Base-by-base conservation (phyloP, 257 asterid species). In the Penstemon barbatus region DNA sequence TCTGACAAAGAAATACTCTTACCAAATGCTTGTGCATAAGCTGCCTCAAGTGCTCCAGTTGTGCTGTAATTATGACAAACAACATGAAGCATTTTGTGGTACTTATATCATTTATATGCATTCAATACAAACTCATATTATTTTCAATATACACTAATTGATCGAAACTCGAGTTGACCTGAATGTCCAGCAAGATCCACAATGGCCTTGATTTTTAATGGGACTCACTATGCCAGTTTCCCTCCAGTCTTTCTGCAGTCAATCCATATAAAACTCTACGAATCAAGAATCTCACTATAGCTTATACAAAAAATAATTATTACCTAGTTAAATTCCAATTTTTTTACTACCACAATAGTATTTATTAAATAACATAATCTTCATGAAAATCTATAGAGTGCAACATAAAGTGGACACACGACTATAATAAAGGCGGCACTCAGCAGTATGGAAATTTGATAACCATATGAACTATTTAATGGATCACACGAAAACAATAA, bases 151-250 rank as follows among this genome's bases (percentile, higher is more conserved):
- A 57, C 12, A 59, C 8, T 5, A 48, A 57, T 45, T 63, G 25
- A 54, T 46, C 65, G 55, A 52, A 63, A 63, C 53, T 66, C 68
- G 57, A 39, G 66, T 71, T 75, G 45, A 88, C 97, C 97, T 94
- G 86, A 91, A 94, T 77, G 99, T 89, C 97, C 99, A 94, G 82
- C 97, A 91, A 77, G 97, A 94, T 78, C 99, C 99, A 70, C 97
- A 94, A 38, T 65, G 61, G 59, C 99, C 97, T 79, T 94, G 99
- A 54, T 75, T 44, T 79, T 94, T 94, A 54, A 94, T 85, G 4
- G 96, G 97, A 83, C 90, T 89, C 11, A 94, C 97, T 63, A 91
- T 91, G 70, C 95, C 96, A 80, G 74, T 55, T 78, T 78, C 68
- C 83, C 97, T 89, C 99, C 99, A 94, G 75, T 94, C 97, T 79